Conservation (phyloP, 352 stramenopile genomes). For the Phytopythium sindhum region DNA sequence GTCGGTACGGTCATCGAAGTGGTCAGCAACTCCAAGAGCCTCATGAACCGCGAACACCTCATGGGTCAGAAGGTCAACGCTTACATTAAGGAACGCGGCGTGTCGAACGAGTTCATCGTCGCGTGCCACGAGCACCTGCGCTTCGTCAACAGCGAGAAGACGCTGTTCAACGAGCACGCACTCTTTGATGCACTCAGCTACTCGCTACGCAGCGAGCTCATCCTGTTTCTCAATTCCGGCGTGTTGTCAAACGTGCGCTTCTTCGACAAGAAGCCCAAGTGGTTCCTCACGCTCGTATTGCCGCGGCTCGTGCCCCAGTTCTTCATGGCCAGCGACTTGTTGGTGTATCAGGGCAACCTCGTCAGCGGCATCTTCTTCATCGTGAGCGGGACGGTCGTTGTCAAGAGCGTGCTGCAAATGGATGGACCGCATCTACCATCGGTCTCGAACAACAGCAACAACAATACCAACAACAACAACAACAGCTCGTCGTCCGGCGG, state of each 20-base stretch:
- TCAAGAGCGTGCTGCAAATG: conserved; percentile 27
- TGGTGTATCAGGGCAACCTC: conserved; percentile 69
- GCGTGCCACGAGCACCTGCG: conserved; percentile 75
- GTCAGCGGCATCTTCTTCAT: conserved; percentile 79
- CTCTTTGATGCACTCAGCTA: conserved; percentile 71
- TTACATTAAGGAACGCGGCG: conserved; percentile 76
- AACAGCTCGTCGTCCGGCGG: conserved; percentile 16
- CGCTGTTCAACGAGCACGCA: conserved; percentile 55
- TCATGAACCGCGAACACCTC: conserved; percentile 72
- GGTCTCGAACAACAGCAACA: background rate
- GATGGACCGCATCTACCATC: background rate
- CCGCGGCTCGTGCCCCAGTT: conserved; percentile 65
- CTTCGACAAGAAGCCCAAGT: conserved; percentile 85
- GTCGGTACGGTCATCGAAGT: conserved; percentile 81
- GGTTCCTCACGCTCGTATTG: conserved; percentile 71
- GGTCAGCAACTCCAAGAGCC: conserved; percentile 73
- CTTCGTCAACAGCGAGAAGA: conserved; percentile 68
- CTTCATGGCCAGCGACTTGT: conserved; percentile 59
- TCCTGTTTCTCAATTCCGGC: conserved; percentile 55
- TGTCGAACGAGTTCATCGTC: conserved; percentile 62
- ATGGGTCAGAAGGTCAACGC: conserved; percentile 68
- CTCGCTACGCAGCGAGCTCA: conserved; percentile 59
- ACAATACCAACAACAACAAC: background rate
- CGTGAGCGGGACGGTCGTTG: conserved; percentile 59
- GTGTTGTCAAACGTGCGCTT: conserved; percentile 67